Percentiles rank a stretch among this genome's conserved stretches.
These are phyloP conservation scores for Vigna reflexopilosa DNA, from an alignment of 306 rosid genomes.

Conservation along the genomic window DNA sequence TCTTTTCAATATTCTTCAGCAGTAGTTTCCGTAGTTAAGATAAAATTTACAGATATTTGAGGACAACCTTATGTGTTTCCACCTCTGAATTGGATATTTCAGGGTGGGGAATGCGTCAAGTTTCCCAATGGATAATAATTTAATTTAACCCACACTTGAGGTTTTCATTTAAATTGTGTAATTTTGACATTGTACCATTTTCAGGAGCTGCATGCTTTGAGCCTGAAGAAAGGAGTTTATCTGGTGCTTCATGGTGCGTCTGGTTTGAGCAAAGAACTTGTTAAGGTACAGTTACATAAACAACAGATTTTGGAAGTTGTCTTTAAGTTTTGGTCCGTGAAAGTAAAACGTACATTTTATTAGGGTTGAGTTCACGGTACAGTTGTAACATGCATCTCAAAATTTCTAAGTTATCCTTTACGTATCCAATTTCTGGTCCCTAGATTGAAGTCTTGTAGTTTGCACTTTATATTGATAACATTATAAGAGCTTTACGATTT, in stretches of 20 bases:
- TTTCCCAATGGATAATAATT: not conserved
- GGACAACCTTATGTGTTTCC: not conserved
- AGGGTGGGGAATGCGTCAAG: not conserved
- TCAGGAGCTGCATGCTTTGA: conserved; percentile 74
- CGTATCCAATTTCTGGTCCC: conserved; percentile 21
- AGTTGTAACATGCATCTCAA: not conserved
- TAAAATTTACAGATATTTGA: not conserved
- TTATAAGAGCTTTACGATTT: conserved; percentile 31
- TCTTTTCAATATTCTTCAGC: not conserved
- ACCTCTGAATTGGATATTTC: not conserved
- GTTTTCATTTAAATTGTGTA: conserved; percentile 29
- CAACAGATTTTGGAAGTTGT: conserved; percentile 9
- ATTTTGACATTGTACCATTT: conserved; percentile 41
- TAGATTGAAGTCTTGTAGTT: conserved; percentile 15
- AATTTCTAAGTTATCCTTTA: conserved; percentile 1
- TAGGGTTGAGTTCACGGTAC: conserved; percentile 51
- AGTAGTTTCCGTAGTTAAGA: not conserved
- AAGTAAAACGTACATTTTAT: not conserved
- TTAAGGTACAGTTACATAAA: conserved; percentile 62
- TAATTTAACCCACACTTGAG: conserved; percentile 3
- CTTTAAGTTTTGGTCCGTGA: conserved; percentile 11
- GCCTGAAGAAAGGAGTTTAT: conserved; percentile 70
- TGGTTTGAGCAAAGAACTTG: conserved; percentile 73
- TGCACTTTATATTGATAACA: conserved; percentile 38
- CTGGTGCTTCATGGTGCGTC: conserved; percentile 97